Evolutionary conservation across 352 stramenopile genomes (phyloP).

Genomic region (Globisporangium spiculum): DNA sequence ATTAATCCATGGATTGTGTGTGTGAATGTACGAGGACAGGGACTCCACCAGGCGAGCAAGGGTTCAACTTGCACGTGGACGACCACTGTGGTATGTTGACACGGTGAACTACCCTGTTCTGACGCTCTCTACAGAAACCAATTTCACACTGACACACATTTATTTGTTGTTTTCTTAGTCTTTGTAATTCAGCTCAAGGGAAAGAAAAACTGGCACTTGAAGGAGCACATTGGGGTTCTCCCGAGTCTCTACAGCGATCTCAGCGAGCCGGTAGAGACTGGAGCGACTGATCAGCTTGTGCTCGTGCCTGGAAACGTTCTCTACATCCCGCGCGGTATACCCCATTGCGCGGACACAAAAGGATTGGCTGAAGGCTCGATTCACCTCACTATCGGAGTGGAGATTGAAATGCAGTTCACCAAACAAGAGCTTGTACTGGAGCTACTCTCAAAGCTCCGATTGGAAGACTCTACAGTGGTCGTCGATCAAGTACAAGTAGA

Average conservation of each 20-base stretch:
- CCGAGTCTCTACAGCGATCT: slow-evolving; percentile 27
- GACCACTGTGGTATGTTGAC: slow-evolving; percentile 29
- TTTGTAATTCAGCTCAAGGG: slow-evolving; percentile 34
- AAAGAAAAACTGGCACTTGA: slow-evolving; percentile 27
- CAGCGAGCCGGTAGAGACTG: not conserved
- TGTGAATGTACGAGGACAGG: slow-evolving; percentile 15
- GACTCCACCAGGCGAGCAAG: slow-evolving; percentile 28
- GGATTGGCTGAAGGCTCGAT: slow-evolving; percentile 25
- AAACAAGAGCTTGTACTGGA: slow-evolving; percentile 14
- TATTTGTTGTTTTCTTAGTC: slow-evolving; percentile 13
- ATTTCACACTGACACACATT: not conserved
- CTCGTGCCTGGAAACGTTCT: slow-evolving; percentile 27
- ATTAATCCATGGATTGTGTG: not conserved
- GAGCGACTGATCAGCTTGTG: slow-evolving; percentile 5
- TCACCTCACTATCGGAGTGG: slow-evolving; percentile 34
- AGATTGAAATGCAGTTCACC: slow-evolving; percentile 25
- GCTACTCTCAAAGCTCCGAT: not conserved
- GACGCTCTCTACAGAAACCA: not conserved
- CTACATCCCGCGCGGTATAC: slow-evolving; percentile 31
- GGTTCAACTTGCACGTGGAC: slow-evolving; percentile 31
- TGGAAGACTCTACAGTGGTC: not conserved
- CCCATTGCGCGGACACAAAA: slow-evolving; percentile 30
- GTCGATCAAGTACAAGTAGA: not conserved
- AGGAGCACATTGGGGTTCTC: slow-evolving; percentile 13
- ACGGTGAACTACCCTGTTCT: not conserved